These are phyloP conservation scores for Paecilomyces niveus DNA, from an alignment of 2,329 filamentous ascomycete species.

Conservation along the genomic window DNA sequence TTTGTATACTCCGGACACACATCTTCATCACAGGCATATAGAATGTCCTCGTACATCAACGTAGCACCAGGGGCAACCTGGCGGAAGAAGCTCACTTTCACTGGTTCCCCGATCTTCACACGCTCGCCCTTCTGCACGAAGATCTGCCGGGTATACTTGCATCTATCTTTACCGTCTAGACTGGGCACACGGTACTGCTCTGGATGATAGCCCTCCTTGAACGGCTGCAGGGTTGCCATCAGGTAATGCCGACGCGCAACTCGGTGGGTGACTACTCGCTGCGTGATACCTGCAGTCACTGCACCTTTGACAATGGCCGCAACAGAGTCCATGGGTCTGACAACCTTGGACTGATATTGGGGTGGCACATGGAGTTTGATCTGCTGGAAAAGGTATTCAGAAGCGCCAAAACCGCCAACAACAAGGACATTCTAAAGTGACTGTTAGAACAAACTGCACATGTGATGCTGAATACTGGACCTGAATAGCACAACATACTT, in stretches of 20 bases:
- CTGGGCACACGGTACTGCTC: conserved; percentile 97
- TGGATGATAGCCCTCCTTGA: conserved; percentile 97
- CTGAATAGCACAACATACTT: conserved; percentile 44
- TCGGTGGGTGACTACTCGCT: conserved; percentile 92
- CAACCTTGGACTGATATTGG: conserved; percentile 97
- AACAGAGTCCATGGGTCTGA: conserved; percentile 97
- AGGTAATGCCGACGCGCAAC: conserved; percentile 96
- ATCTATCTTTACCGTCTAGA: conserved; percentile 92
- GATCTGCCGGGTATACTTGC: conserved; percentile 97
- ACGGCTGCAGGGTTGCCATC: conserved; percentile 96
- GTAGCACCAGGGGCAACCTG: conserved; percentile 95
- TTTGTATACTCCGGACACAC: conserved; percentile 98
- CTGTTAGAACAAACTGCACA: conserved; percentile 11
- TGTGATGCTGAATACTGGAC: background rate
- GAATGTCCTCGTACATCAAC: conserved; percentile 97
- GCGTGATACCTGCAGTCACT: conserved; percentile 94
- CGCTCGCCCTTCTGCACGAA: conserved; percentile 98
- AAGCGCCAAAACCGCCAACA: conserved; percentile 95
- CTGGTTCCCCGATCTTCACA: conserved; percentile 97
- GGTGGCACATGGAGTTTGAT: conserved; percentile 98
- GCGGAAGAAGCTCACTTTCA: conserved; percentile 98
- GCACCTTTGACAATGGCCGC: conserved; percentile 98
- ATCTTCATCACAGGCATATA: conserved; percentile 97
- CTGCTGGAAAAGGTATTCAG: conserved; percentile 98
- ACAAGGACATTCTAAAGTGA: conserved; percentile 72